Conservation (phyloP, 345 rosid species). For the Arabidopsis suecica region DNA sequence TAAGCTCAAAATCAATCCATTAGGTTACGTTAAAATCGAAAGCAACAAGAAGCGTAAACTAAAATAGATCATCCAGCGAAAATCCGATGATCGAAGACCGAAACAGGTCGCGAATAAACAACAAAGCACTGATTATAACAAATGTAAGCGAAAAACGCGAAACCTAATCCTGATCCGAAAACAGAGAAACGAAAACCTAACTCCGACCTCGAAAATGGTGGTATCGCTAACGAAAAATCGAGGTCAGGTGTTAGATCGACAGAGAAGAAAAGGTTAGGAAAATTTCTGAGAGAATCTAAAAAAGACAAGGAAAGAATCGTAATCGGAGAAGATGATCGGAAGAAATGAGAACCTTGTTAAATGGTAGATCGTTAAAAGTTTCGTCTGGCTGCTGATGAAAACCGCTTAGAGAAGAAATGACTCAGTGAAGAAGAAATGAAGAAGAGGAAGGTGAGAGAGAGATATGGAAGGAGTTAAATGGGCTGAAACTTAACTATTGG, state of each 20-base stretch:
- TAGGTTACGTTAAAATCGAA: not conserved
- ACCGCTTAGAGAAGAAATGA: conserved; percentile 19
- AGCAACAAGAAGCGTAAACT: not conserved
- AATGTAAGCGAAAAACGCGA: not conserved
- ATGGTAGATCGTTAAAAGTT: conserved; percentile 24
- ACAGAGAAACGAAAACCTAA: not conserved
- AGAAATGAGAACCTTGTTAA: conserved; percentile 33
- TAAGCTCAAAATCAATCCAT: conserved; percentile 8
- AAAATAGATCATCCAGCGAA: conserved; percentile 11
- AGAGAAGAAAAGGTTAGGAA: not conserved
- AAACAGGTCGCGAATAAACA: not conserved
- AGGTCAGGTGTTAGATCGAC: conserved; percentile 7
- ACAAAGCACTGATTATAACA: not conserved
- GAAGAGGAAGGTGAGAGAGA: conserved; percentile 1
- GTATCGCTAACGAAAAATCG: not conserved
- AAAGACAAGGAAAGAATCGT: not conserved
- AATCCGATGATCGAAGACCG: not conserved
- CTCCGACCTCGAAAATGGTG: conserved; percentile 20
- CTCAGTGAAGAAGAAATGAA: conserved; percentile 9
- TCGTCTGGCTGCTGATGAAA: conserved; percentile 23
- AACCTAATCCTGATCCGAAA: not conserved
- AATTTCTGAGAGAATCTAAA: not conserved
- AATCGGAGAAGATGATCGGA: conserved; percentile 21
- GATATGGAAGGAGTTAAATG: conserved; percentile 1
- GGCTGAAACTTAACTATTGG: conserved; percentile 9